Percentiles rank a stretch among this genome's conserved stretches.
These are phyloP conservation scores for Ilyonectria robusta DNA, from an alignment of 2,329 filamentous ascomycete genomes.

Conservation along the genomic window DNA sequence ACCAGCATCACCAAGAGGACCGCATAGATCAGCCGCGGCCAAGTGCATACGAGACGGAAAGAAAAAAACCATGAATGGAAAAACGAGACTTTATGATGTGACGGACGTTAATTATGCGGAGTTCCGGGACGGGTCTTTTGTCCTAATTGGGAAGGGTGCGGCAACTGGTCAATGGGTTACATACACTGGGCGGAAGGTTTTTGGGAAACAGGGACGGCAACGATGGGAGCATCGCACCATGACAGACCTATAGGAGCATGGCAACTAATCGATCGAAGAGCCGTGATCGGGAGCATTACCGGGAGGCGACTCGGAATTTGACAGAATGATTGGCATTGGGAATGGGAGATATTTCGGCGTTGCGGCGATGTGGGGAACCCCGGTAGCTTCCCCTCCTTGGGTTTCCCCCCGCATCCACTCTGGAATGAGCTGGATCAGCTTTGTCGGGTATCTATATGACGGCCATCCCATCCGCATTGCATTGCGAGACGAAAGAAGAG, in stretches of 20 bases:
- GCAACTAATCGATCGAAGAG: not conserved
- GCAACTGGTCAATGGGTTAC: slow-evolving; percentile 10
- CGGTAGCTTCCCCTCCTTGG: slow-evolving; percentile 30
- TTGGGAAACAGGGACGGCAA: not conserved
- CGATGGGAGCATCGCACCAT: not conserved
- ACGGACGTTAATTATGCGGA: slow-evolving; percentile 13
- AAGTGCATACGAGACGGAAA: not conserved
- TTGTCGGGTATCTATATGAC: slow-evolving; percentile 12
- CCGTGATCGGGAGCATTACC: not conserved
- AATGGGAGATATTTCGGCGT: slow-evolving; percentile 38
- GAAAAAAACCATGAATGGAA: slow-evolving; percentile 3
- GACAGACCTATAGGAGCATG: not conserved
- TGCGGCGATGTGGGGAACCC: slow-evolving; percentile 35
- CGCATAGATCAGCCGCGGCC: not conserved
- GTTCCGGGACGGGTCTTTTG: slow-evolving; percentile 26
- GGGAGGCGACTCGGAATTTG: slow-evolving; percentile 7
- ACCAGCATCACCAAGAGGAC: not conserved
- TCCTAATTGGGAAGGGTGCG: slow-evolving; percentile 17
- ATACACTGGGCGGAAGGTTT: not conserved
- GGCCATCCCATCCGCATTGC: slow-evolving; percentile 1
- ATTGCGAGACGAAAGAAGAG: slow-evolving; percentile 4
- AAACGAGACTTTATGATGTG: slow-evolving; percentile 22
- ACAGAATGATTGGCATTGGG: slow-evolving; percentile 5
- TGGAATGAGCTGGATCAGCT: not conserved
- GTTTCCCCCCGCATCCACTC: slow-evolving; percentile 18